Conservation (phyloP, 2,329 filamentous ascomycete species). For the Cercospora citrullina region DNA sequence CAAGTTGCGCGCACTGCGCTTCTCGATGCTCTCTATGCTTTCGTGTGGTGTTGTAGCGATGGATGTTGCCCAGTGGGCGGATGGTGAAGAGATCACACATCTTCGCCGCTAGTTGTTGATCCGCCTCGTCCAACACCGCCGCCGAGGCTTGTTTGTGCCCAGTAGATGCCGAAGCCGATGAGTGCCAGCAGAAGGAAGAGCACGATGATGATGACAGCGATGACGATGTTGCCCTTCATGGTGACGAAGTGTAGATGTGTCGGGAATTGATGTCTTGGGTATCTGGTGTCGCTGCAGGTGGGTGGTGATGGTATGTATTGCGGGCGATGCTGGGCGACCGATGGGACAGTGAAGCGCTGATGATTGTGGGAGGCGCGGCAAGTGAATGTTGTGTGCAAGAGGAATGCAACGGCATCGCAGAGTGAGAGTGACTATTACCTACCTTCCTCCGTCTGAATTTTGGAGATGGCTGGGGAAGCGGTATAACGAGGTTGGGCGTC, state of each 20-base stretch:
- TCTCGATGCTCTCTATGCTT: background rate
- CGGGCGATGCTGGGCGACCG: background rate
- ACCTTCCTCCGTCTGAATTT: background rate
- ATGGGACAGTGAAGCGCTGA: background rate
- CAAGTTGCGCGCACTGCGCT: background rate
- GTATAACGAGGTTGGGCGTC: background rate
- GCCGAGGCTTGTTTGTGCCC: conserved; percentile 45
- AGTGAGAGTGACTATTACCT: background rate
- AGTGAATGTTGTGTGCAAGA: background rate
- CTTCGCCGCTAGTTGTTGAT: conserved; percentile 35
- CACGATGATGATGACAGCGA: conserved; percentile 55
- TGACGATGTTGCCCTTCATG: conserved; percentile 56
- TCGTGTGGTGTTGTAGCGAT: background rate
- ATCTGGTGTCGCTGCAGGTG: background rate
- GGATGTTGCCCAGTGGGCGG: background rate
- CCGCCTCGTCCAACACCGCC: conserved; percentile 29
- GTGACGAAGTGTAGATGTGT: conserved; percentile 20
- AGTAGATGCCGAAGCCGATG: conserved; percentile 53
- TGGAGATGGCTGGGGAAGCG: conserved; percentile 1
- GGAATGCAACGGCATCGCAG: conserved; percentile 2
- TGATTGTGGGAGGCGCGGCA: background rate
- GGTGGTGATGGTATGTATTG: background rate
- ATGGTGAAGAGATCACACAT: conserved; percentile 27
- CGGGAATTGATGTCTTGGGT: background rate
- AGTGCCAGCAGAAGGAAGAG: conserved; percentile 53